Conservation (phyloP, 176 grass and related monocot genomes). For the Neostapfia colusana region DNA sequence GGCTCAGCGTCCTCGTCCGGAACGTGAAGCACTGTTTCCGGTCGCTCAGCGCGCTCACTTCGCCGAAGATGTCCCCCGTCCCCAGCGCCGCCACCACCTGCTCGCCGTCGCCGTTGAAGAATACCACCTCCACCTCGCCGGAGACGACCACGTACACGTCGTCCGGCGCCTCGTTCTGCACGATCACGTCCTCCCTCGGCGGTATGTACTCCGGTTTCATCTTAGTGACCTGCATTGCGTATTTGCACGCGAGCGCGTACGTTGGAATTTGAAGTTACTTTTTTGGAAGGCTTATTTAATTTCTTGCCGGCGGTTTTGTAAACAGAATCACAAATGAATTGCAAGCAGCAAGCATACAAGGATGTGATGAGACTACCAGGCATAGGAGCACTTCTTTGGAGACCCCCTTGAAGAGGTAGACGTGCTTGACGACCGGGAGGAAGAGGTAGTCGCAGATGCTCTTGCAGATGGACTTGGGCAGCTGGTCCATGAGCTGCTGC, state of each 20-base stretch:
- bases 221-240: constrained; percentile 43
- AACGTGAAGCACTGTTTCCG: constrained; percentile 72
- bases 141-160: constrained; percentile 81
- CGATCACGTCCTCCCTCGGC: constrained; percentile 81
- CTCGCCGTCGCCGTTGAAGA: constrained; percentile 46
- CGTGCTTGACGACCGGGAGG: constrained; percentile 67
- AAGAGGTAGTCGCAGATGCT: constrained; percentile 91
- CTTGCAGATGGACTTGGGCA: constrained; percentile 95
- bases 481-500: constrained; percentile 92
- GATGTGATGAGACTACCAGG: constrained; percentile 28
- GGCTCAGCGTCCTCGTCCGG: constrained; percentile 73
- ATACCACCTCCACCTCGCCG: constrained; percentile 66
- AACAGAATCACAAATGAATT: neutral
- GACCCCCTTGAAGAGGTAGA: constrained; percentile 84
- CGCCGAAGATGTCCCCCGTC: constrained; percentile 70
- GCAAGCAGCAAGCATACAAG: neutral
- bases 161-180: constrained; percentile 87
- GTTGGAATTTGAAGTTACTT: too few relatives aligned
- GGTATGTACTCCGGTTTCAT: constrained; percentile 95
- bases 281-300: too few relatives aligned
- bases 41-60: constrained; percentile 71
- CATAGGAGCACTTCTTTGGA: constrained; percentile 66
- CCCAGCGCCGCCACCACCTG: constrained; percentile 43
- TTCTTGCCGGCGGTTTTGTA: too few relatives aligned
- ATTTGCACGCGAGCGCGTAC: too few relatives aligned